phyloP scores from a whole-genome alignment of 2,329 filamentous ascomycete genomes.

The Ophiostoma australiae region DNA sequence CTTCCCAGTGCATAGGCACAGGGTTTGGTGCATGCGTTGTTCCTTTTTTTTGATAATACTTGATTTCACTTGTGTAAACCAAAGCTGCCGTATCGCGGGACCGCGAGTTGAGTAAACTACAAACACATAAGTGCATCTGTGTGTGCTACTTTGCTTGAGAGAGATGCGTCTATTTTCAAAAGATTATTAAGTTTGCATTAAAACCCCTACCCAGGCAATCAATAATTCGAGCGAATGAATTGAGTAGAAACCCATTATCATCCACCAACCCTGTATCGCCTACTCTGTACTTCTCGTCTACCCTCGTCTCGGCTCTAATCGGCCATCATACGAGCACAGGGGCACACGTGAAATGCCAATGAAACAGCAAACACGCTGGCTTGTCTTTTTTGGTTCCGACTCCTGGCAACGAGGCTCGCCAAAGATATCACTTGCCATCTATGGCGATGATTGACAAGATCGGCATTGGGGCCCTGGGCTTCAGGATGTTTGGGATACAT shows the following conservation, averaged over 20 bases:
- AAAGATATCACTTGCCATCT: background rate
- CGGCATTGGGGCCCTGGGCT: background rate
- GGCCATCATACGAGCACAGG: background rate
- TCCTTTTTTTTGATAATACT: background rate
- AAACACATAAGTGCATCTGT: background rate
- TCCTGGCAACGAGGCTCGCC: background rate
- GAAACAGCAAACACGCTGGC: background rate
- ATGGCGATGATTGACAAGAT: background rate
- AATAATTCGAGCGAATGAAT: background rate
- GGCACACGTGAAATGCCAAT: conserved; percentile 4
- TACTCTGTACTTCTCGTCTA: background rate
- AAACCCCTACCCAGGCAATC: background rate
- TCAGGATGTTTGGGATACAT: background rate
- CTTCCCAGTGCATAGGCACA: background rate
- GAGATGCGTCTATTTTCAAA: no score
- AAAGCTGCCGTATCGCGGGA: background rate
- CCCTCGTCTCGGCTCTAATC: background rate
- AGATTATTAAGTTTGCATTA: background rate
- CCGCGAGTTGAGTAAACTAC: no score
- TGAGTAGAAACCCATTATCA: background rate
- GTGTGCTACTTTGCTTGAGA: no score
- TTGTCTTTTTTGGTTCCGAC: background rate
- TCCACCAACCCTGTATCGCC: background rate
- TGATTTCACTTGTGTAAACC: background rate
- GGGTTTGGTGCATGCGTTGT: background rate